Evolutionary conservation across 1,284 basidiomycete species (phyloP), one percentile per base, ranked within the genome.

Genomic region (Leucoagaricus sp.): DNA sequence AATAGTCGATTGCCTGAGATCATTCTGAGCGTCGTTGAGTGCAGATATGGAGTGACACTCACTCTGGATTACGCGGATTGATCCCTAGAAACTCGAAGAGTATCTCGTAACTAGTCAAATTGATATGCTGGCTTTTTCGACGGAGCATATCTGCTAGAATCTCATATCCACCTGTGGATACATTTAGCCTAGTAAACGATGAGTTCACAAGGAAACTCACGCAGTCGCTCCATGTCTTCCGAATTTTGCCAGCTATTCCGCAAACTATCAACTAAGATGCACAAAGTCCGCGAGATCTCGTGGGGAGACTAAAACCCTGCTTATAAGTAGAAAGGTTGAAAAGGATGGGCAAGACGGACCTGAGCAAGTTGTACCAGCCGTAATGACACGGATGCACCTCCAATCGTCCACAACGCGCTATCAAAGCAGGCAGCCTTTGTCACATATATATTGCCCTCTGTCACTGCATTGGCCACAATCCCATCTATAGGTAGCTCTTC

Each of bases 221-320:
- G 84, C 45, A 94, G 74, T 33, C 86, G 77, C 67, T 96, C 93
- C 87, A 94, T 93, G 65, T 95, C 93, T 65, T 95, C 94, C 40
- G 91, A 94, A 64, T 92, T 93, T 65, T 91, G 84, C 96, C 96
- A 98, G 64, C 86, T 92, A 62, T 90, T 87, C 59, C 84, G 83
- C 36, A 96, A 71, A 4, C 89, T 84, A 64, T 95, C 90, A 4
- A 85, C 80, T 33, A 97, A 73, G 21, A 97, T 83, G 3, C 84
- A 75, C 13, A 96, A 70, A 0, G 91, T 81, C 26, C 85, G 76
- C 0, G 86, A 87, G 3, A 97, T 69, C 63, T 94, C 88, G 60
- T 88, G 87, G 0, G 85, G 69, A 1, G 84, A 91, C 81, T 92
- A 63, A 21, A 31, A 40, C 17, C 28, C 9, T 46, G 50, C n/a